Evolutionary conservation across 2,329 filamentous ascomycete species (phyloP).

Genomic region (Epicoccum sorghinum): DNA sequence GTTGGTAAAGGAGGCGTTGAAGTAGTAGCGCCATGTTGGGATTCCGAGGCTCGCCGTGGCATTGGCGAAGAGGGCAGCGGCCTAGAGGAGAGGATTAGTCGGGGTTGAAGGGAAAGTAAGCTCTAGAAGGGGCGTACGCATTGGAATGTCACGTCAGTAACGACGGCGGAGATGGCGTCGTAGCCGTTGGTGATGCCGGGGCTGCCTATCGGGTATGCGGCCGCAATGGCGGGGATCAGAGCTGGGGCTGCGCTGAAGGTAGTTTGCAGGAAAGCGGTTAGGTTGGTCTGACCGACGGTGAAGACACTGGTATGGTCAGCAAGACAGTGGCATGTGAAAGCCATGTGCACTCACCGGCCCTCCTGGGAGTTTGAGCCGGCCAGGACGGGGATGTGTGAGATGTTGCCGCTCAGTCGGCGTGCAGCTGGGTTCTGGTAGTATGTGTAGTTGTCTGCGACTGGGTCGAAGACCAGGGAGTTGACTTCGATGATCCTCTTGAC

Average conservation of each 20-base stretch:
- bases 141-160: constrained; percentile 25
- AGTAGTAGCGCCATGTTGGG: constrained; percentile 37
- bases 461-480: constrained; percentile 27
- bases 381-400: constrained; percentile 35
- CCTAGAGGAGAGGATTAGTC: not conserved
- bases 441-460: constrained; percentile 31
- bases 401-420: constrained; percentile 25
- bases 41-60: constrained; percentile 29
- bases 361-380: constrained; percentile 36
- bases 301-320: constrained; percentile 22
- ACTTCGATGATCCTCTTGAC: constrained; percentile 28
- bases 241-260: constrained; percentile 17
- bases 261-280: constrained; percentile 25
- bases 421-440: constrained; percentile 24
- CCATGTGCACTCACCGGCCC: constrained; percentile 18
- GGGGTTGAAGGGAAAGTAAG: too few relatives aligned
- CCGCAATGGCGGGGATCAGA: constrained; percentile 23
- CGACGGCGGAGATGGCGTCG: constrained; percentile 26
- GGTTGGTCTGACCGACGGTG: constrained; percentile 23
- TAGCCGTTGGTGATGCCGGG: constrained; percentile 21
- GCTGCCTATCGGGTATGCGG: constrained; percentile 30
- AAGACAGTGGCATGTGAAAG: not conserved
- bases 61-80: constrained; percentile 30
- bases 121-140: constrained; percentile 14
- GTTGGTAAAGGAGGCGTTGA: constrained; percentile 39